Evolutionary conservation across 345 rosid genomes (phyloP).

Genomic region (Melaleuca quinquenervia): DNA sequence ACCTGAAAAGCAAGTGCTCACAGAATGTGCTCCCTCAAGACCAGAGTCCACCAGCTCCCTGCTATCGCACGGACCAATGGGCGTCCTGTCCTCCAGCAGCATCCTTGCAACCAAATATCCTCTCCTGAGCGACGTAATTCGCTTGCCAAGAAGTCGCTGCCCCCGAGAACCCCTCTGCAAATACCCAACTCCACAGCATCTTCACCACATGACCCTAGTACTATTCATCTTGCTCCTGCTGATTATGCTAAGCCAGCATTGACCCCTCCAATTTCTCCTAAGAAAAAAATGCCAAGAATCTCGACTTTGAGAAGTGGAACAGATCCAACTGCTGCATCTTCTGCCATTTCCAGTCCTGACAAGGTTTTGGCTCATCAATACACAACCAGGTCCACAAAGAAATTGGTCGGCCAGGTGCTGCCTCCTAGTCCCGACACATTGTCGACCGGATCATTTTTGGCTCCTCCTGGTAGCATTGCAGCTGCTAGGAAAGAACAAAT

Average conservation of each 20-base stretch:
- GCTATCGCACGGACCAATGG: conserved; percentile 33
- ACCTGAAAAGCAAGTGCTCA: not conserved
- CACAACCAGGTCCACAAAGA: conserved; percentile 1
- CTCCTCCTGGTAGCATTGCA: conserved; percentile 58
- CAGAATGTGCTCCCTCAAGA: conserved; percentile 50
- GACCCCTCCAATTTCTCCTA: conserved; percentile 59
- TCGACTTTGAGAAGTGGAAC: conserved; percentile 14
- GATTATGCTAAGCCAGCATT: conserved; percentile 5
- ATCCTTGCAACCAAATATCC: conserved; percentile 42
- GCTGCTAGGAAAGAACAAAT: conserved; percentile 63
- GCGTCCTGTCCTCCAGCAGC: conserved; percentile 59
- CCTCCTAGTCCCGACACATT: not conserved
- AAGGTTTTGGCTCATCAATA: conserved; percentile 6
- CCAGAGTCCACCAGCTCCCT: conserved; percentile 9
- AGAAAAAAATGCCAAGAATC: conserved; percentile 23
- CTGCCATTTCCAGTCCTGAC: conserved; percentile 17
- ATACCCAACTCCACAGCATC: not conserved
- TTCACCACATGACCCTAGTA: not conserved
- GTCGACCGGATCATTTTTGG: conserved; percentile 3
- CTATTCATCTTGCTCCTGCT: not conserved
- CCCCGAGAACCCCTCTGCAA: conserved; percentile 2
- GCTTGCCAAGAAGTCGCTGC: conserved; percentile 26
- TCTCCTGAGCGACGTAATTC: conserved; percentile 26
- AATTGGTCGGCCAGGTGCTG: not conserved
- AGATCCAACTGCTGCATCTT: not conserved